Evolutionary conservation across 2,329 filamentous ascomycete species (phyloP).

Genomic region (Acrocalymma vagum): DNA sequence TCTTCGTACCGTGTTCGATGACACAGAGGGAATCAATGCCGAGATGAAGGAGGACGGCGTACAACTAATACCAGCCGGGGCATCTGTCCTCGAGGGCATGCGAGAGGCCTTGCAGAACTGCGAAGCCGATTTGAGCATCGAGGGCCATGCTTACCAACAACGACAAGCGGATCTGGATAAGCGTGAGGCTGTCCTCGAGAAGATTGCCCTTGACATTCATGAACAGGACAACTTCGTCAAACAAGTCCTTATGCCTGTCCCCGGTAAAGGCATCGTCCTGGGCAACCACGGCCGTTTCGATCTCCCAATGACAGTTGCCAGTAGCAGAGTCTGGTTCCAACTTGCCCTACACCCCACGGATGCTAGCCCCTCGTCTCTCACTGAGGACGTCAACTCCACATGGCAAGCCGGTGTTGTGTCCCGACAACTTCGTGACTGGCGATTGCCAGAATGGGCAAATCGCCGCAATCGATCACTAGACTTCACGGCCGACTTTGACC

Average conservation of each 20-base stretch:
- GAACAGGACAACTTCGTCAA: constrained; percentile 84
- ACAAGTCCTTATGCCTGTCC: constrained; percentile 80
- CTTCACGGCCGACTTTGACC: constrained; percentile 95
- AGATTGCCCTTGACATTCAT: constrained; percentile 82
- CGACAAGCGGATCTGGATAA: constrained; percentile 82
- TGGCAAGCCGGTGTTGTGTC: constrained; percentile 96
- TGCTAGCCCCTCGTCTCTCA: constrained; percentile 77
- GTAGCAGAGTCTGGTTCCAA: constrained; percentile 95
- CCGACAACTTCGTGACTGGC: constrained; percentile 90
- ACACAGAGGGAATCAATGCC: constrained; percentile 88
- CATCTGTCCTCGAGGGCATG: constrained; percentile 88
- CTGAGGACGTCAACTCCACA: constrained; percentile 76
- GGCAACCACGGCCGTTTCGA: constrained; percentile 83
- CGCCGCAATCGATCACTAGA: constrained; percentile 89
- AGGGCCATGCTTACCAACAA: constrained; percentile 72
- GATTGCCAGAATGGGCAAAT: constrained; percentile 96
- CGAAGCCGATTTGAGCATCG: constrained; percentile 80
- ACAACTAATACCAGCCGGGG: constrained; percentile 75
- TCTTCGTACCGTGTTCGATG: constrained; percentile 91
- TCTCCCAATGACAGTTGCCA: constrained; percentile 75
- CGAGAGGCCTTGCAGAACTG: constrained; percentile 79
- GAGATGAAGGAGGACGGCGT: constrained; percentile 98
- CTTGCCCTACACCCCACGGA: constrained; percentile 91
- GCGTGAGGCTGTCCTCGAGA: constrained; percentile 84
- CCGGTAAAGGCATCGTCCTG: constrained; percentile 80